A percentile compares a stretch with the other conserved stretches of the same genome.
phyloP scores from a whole-genome alignment of 305 asterid species.

The Euphrasia arctica region DNA sequence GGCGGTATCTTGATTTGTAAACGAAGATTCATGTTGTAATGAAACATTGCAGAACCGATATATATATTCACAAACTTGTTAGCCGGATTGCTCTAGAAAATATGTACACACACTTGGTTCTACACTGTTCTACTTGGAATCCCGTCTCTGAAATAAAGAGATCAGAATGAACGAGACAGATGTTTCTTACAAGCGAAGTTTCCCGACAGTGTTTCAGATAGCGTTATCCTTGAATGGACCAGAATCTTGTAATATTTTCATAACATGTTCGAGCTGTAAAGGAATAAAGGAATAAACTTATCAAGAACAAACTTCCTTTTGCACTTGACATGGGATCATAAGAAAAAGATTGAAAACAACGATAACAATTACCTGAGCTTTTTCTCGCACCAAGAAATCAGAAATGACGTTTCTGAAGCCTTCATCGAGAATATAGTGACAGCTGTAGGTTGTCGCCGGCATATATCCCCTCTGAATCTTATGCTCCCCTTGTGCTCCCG shows the following conservation, averaged over 20 bases:
- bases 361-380: slow-evolving; percentile 58
- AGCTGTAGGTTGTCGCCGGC: slow-evolving; percentile 77
- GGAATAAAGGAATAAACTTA: background rate
- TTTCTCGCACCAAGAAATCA: slow-evolving; percentile 77
- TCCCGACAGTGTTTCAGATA: slow-evolving; percentile 22
- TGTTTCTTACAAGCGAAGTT: slow-evolving; percentile 3
- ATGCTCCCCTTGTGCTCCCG: slow-evolving; percentile 99
- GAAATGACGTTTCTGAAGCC: slow-evolving; percentile 64
- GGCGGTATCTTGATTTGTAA: background rate
- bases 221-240: slow-evolving; percentile 75
- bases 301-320: background rate
- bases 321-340: background rate
- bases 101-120: slow-evolving; percentile 23
- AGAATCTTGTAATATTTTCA: slow-evolving; percentile 66
- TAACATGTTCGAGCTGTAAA: slow-evolving; percentile 68
- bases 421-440: slow-evolving; percentile 68
- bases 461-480: slow-evolving; percentile 94
- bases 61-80: slow-evolving; percentile 12
- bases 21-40: background rate
- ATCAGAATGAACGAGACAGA: slow-evolving; percentile 10
- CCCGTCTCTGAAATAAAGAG: slow-evolving; percentile 6
- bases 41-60: too few relatives aligned
- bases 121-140: slow-evolving; percentile 11
- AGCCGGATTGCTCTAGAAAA: slow-evolving; percentile 7
- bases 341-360: background rate